Percentiles rank a stretch among this genome's conserved stretches.
Conservation (phyloP, 2,329 filamentous ascomycete genomes). For the Aspergillus tanneri region DNA sequence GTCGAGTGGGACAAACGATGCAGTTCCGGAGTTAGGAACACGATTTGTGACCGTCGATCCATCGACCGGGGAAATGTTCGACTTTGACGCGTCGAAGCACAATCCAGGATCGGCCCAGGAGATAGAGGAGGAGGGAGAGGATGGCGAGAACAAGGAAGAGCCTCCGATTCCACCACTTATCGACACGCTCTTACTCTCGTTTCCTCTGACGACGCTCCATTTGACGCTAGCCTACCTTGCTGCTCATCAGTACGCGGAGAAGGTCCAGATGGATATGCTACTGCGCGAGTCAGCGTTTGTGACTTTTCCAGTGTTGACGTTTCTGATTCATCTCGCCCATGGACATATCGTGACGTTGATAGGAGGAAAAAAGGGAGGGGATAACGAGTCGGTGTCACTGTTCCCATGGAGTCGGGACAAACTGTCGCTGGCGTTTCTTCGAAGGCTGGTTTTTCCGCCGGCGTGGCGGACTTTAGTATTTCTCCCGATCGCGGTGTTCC, state of each 20-base stretch:
- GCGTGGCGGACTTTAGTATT: conserved; percentile 34
- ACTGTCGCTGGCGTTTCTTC: conserved; percentile 27
- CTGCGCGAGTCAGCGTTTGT: conserved; percentile 38
- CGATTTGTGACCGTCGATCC: conserved; percentile 39
- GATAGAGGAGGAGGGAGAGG: not conserved
- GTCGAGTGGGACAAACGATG: conserved; percentile 2
- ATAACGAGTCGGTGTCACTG: conserved; percentile 20
- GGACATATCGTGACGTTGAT: conserved; percentile 43
- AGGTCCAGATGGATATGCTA: conserved; percentile 32
- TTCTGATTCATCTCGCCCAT: conserved; percentile 47
- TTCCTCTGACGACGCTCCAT: conserved; percentile 46
- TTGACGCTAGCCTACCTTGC: conserved; percentile 48
- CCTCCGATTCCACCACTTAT: conserved; percentile 37
- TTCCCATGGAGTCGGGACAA: conserved; percentile 29
- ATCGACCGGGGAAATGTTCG: conserved; percentile 17
- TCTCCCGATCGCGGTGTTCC: conserved; percentile 30
- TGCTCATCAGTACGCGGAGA: conserved; percentile 48
- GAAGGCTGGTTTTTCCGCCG: conserved; percentile 35
- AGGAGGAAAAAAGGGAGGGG: conserved; percentile 5
- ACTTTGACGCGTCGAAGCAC: conserved; percentile 28
- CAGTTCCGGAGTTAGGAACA: conserved; percentile 10
- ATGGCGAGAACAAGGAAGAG: conserved; percentile 1
- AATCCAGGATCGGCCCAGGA: no score
- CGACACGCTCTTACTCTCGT: conserved; percentile 45
- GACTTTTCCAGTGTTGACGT: conserved; percentile 44